Conservation (phyloP, 2,329 filamentous ascomycete species). For the Fusarium oxysporum region DNA sequence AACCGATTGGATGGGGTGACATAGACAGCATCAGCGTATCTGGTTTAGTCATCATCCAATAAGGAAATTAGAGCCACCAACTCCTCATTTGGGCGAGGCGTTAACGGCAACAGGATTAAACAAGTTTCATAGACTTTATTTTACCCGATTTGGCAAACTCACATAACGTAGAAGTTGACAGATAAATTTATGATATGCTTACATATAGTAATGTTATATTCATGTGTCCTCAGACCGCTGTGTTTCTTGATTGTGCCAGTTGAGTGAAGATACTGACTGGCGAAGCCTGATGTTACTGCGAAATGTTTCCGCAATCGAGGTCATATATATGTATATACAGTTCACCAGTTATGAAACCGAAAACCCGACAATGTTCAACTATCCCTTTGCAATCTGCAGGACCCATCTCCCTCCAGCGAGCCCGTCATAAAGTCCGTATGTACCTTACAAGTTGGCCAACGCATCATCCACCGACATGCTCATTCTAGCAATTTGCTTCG, state of each 20-base stretch:
- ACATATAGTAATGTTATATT: neutral
- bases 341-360: no score
- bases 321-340: no score
- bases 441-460: no score
- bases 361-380: neutral
- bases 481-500: neutral
- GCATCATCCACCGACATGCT: neutral
- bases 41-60: neutral
- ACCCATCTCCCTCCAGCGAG: fast-evolving
- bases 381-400: neutral
- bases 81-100: neutral
- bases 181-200: neutral
- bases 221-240: neutral
- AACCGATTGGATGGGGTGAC: neutral
- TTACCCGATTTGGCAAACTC: no score
- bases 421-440: no score
- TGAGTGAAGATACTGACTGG: no score
- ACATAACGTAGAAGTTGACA: no score
- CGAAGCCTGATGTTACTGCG: neutral
- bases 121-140: no score
- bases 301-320: neutral
- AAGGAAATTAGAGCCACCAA: neutral
- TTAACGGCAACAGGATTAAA: neutral
- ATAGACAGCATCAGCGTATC: no score
- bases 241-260: no score